A percentile compares a stretch with the other conserved stretches of the same genome.
Evolutionary conservation across 129 eudicot species (phyloP).

Genomic region (Ambrosia trifida): DNA sequence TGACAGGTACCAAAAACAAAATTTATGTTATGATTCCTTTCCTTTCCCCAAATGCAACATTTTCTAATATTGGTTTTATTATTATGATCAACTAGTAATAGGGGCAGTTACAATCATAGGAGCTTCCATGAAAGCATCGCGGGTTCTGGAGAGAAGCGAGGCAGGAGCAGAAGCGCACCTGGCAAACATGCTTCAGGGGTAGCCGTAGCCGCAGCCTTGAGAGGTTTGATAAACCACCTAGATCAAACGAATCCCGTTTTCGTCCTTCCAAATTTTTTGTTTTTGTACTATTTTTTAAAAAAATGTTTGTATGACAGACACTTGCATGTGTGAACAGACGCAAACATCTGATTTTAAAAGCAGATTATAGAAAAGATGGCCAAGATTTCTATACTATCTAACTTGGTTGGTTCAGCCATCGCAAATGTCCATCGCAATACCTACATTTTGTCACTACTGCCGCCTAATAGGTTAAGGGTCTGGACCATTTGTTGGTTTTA

Average conservation of each 20-base stretch:
- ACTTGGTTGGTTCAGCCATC: too few relatives aligned
- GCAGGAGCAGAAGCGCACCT: conserved; percentile 48
- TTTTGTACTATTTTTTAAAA: not conserved
- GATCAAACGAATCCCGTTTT: conserved; percentile 24
- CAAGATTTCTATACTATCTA: too few relatives aligned
- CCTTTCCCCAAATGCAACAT: not conserved
- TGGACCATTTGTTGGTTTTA: too few relatives aligned
- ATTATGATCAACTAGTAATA: conserved; percentile 27
- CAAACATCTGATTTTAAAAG: too few relatives aligned
- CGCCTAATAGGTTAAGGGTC: too few relatives aligned
- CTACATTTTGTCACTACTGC: too few relatives aligned
- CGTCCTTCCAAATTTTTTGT: conserved; percentile 9
- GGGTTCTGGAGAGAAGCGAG: conserved; percentile 42
- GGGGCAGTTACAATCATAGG: conserved; percentile 37
- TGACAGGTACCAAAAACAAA: conserved; percentile 44
- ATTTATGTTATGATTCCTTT: not conserved
- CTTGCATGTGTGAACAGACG: too few relatives aligned
- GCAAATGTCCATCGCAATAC: too few relatives aligned
- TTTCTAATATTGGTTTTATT: not conserved
- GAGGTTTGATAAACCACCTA: conserved; percentile 41
- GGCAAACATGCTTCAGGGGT: conserved; percentile 46
- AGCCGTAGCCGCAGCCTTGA: conserved; percentile 69
- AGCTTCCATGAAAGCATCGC: conserved; percentile 61
- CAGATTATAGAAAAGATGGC: too few relatives aligned
- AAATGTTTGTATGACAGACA: not conserved